Base-by-base conservation (phyloP, 2,329 filamentous ascomycete genomes). In the Arthrobotrys iridis region DNA sequence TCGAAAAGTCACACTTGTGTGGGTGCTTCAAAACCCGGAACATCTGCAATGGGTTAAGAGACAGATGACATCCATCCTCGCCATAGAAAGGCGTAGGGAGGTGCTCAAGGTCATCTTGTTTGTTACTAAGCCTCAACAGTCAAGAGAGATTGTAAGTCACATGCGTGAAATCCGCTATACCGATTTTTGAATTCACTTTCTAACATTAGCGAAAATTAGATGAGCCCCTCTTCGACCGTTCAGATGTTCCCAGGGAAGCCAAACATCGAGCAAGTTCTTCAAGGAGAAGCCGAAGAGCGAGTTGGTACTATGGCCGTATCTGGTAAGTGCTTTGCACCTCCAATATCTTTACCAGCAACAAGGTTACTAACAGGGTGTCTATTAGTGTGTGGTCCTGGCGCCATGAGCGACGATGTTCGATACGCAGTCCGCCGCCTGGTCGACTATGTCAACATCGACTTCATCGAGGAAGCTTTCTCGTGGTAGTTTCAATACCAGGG, bases 231-330 rank as follows among this genome's bases (percentile, higher is more conserved):
- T 35, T 87, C 89, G 0, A 92, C 89, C 15, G 91, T 94, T 10
- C 91, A 93, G 81, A 93, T 93, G 91, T 93, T 93, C 85, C 91
- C 91, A 3, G 91, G 91, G 13, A 86, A 90, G 78, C 90, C 90
- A 15, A 92, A 93, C 81, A 88, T 92, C 60, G 87, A 89, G 77
- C 90, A 90, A 0, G 84, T 93, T 13, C 84, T 93, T 73, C 86
- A 89, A 65, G 88, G 89, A 79, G 91, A 93, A 84, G 89, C 92
- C 84, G 88, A 91, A 82, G 86, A 88, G 79, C 90, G 91, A 79
- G 84, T 93, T 55, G 91, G 91, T 71, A 88, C 90, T 28, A 89
- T 92, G 84, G 90, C 88, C 33, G 89, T 93, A 11, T 87, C 89
- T 2, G 91, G 91, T 70, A 85, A 86, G 11, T 84, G 93, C 91